Evolutionary conservation across 306 rosid species (phyloP), one percentile per base, ranked within the genome.

Genomic region (Citrullus colocynthis): DNA sequence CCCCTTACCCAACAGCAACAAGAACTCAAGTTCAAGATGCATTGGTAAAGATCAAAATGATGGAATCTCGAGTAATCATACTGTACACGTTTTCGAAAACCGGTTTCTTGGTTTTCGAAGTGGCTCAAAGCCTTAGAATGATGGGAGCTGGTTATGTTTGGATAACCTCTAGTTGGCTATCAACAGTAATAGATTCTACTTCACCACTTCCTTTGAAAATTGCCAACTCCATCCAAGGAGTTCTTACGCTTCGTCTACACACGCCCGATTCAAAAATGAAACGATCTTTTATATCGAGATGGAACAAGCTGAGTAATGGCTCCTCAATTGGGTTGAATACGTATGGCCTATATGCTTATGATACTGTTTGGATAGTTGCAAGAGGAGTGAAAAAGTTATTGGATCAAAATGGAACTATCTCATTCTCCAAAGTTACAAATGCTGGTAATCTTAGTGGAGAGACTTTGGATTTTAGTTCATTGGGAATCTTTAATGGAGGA

Each of bases 321-420:
- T 67, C 87, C 9, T 67, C 87, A 12, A 65, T 83, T 60, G 87
- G 91, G 63, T 86, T 88, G 87, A 88, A 88, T 61, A 82, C 87
- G 6, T 88, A 85, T 44, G 89, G 86, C 36, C 51, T 88, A 34
- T 88, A 83, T 80, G 91, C 91, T 32, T 88, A 88, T 67, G 91
- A 88, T 74, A 85, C 91, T 5, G 91, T 88, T 72, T 88, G 87
- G 88, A 62, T 83, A 58, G 51, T 88, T 70, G 86, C 89, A 48
- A 57, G 18, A 55, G 89, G 89, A 48, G 42, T 88, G 13, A 77
- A 75, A 74, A 59, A 67, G 86, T 83, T 88, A 80, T 62, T 88
- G 75, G 89, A 80, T 78, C 81, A 78, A 59, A 85, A 86, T 20
- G 82, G 82, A 6, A 61, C 41, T 64, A 59, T 85, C 56, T 82